Conservation (phyloP, 495 filamentous ascomycete genomes). For the Alectoria sarmentosa region DNA sequence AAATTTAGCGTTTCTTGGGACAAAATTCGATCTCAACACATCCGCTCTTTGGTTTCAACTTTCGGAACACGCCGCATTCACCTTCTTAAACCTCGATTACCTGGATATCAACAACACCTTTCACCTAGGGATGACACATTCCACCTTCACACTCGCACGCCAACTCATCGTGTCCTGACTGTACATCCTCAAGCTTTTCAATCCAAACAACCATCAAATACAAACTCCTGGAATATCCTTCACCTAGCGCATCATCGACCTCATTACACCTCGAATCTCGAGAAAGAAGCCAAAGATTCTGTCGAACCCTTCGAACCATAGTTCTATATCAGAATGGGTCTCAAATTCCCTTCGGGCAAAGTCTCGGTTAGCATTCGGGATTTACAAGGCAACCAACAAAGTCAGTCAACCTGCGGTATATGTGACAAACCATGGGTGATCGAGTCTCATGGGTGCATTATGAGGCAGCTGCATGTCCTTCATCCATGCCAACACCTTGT, state of each 20-base stretch:
- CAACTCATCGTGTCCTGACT: background rate
- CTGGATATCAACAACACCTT: background rate
- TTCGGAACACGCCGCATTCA: no score
- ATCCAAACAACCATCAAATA: background rate
- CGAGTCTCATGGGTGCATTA: background rate
- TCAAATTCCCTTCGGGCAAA: background rate
- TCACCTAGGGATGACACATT: background rate
- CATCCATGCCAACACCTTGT: constrained; percentile 2
- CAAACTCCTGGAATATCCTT: background rate
- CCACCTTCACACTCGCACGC: background rate
- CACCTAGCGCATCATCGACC: background rate
- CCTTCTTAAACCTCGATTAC: no score
- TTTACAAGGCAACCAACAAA: background rate
- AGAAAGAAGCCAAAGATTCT: background rate
- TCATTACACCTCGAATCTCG: background rate
- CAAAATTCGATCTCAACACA: no score
- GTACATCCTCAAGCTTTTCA: background rate
- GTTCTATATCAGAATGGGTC: background rate
- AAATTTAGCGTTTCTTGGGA: no score
- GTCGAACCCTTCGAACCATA: background rate
- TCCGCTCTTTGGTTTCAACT: no score
- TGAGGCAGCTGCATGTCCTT: background rate
- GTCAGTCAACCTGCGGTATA: background rate
- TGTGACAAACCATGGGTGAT: background rate
- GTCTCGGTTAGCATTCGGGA: background rate